phyloP scores from a whole-genome alignment of 331 rosid genomes.

The Rosa hybrid region DNA sequence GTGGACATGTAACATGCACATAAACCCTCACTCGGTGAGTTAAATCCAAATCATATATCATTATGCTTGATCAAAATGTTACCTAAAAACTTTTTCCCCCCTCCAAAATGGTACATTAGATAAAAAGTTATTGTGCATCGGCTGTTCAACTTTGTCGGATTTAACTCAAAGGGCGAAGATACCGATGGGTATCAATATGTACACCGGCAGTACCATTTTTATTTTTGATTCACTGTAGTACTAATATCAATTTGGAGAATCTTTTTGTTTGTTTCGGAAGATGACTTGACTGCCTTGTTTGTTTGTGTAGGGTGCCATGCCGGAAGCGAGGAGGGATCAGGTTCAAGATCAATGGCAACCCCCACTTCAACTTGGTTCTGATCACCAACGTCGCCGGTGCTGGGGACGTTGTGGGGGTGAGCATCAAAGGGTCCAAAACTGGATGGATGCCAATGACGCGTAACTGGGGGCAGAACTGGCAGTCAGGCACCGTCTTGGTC shows the following conservation, averaged over 20 bases:
- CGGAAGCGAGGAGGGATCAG: slow-evolving; percentile 70
- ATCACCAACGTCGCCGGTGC: slow-evolving; percentile 90
- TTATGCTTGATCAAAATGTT: background rate
- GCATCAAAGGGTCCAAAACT: slow-evolving; percentile 62
- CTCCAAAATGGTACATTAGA: no score
- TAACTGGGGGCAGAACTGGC: slow-evolving; percentile 97
- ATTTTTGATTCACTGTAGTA: background rate
- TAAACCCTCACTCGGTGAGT: no score
- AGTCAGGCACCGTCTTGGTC: slow-evolving; percentile 53
- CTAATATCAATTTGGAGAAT: background rate
- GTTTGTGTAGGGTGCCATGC: slow-evolving; percentile 60
- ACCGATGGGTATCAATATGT: no score
- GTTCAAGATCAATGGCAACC: slow-evolving; percentile 76
- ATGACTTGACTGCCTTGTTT: background rate
- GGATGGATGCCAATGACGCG: slow-evolving; percentile 83
- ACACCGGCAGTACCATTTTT: no score
- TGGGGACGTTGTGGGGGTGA: slow-evolving; percentile 67
- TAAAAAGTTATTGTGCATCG: no score
- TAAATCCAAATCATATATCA: no score
- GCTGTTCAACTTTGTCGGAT: no score
- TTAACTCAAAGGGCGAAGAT: no score
- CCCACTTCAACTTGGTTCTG: slow-evolving; percentile 78
- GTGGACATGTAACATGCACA: no score
- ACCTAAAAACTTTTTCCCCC: no score
- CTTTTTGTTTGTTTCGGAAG: background rate